Percentiles rank a stretch among this genome's conserved stretches.
Conservation (phyloP, 2,329 filamentous ascomycete species). For the Phialemonium atrogriseum region DNA sequence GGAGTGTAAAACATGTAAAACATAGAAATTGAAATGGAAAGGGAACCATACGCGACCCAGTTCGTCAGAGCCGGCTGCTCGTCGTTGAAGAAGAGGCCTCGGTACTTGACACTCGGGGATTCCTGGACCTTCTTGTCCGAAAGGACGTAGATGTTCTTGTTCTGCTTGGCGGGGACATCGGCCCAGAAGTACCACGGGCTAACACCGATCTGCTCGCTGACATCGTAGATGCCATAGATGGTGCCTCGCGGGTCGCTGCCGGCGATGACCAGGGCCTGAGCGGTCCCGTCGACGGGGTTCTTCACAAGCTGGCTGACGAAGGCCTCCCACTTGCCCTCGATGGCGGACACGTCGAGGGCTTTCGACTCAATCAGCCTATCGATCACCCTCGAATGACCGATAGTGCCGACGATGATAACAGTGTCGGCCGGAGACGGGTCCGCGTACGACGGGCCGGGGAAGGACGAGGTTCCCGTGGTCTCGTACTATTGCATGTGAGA, state of each 20-base stretch:
- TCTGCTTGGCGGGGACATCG: slow-evolving; percentile 46
- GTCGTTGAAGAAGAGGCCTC: slow-evolving; percentile 64
- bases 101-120: slow-evolving; percentile 56
- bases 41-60: slow-evolving; percentile 40
- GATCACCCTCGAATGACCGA: slow-evolving; percentile 56
- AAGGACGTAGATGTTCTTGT: slow-evolving; percentile 46
- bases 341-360: slow-evolving; percentile 47
- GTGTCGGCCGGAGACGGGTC: slow-evolving; percentile 34
- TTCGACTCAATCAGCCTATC: slow-evolving; percentile 45
- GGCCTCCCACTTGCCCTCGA: slow-evolving; percentile 61
- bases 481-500: slow-evolving; percentile 26
- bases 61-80: slow-evolving; percentile 60
- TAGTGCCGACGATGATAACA: slow-evolving; percentile 60
- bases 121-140: slow-evolving; percentile 46
- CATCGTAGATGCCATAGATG: slow-evolving; percentile 63
- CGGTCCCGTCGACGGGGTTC: slow-evolving; percentile 46
- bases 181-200: slow-evolving; percentile 65
- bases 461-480: slow-evolving; percentile 29
- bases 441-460: slow-evolving; percentile 35
- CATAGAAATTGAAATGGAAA: no score
- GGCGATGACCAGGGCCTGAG: slow-evolving; percentile 56
- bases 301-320: slow-evolving; percentile 53
- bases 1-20: no score
- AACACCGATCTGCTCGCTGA: slow-evolving; percentile 67
- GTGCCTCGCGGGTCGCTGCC: slow-evolving; percentile 57